Base-by-base conservation (phyloP, 768 basidiomycete genomes). In the Austroboletus festivus region DNA sequence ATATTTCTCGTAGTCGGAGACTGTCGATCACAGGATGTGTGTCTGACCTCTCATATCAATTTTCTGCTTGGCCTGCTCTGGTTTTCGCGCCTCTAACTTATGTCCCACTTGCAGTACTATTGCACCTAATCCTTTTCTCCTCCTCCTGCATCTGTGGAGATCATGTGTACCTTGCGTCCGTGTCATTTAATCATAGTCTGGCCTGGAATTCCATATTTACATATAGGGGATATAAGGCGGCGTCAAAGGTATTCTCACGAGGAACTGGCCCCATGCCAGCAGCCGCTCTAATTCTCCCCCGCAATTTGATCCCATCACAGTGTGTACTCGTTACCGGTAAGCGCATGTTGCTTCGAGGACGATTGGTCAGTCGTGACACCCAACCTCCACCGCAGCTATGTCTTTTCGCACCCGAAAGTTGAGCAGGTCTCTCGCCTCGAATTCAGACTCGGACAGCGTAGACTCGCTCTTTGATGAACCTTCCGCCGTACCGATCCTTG, bases 381-480 rank as follows among this genome's bases (percentile, higher is more conserved):
- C 34, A 34, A 31, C 39, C 3, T 41, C 48, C 39, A 7, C 19
- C 38, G 22, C 34, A 59, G 23, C n/a, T 42, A 55, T 55, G 62
- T 24, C 53, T 11, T 33, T 30, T 39, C 38, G 38, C 20, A 41
- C 45, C 4, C 38, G 40, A 22, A 31, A 33, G 41, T 21, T 44
- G 15, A 44, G 16, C 34, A 26, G 20, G 6, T 22, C 48, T 35
- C 38, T 46, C 34, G 3, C 31, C 16, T 48, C 46, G 6, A 38
- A 39, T 16, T 28, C 49, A 23, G 60, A 62, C 21, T 51, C 60
- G 31, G 60, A 67, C 23, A 59, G 51, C 6, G 49, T 61, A 18
- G 64, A 81, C 55, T 81, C 81, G 5, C 65, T 82, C 23, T 81
- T 81, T 53, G 81, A 82, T 44, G 77, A 74, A 47, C 61, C 65